A percentile compares a stretch with the other conserved stretches of the same genome.
phyloP scores from a whole-genome alignment of 345 rosid genomes.

The Dovyalis caffra region DNA sequence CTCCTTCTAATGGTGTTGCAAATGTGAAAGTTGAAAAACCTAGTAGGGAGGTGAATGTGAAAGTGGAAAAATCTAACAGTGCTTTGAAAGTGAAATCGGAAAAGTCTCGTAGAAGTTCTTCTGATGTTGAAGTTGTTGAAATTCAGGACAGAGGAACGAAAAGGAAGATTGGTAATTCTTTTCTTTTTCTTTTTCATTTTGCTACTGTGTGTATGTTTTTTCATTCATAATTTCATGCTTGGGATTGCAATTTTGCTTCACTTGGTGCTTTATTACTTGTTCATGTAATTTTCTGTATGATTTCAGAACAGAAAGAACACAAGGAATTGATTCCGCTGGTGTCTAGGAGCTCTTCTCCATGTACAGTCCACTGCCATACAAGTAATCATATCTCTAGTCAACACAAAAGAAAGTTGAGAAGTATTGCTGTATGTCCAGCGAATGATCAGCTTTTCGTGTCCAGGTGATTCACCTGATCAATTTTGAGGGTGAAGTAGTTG shows the following conservation, averaged over 20 bases:
- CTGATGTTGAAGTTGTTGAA: constrained; percentile 35
- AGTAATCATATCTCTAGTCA: constrained; percentile 75
- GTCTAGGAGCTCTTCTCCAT: constrained; percentile 49
- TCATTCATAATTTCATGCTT: not conserved
- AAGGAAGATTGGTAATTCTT: constrained; percentile 63
- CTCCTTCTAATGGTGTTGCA: constrained; percentile 21
- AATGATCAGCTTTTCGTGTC: constrained; percentile 82
- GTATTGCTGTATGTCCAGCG: constrained; percentile 67
- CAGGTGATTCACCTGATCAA: constrained; percentile 43
- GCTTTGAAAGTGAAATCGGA: constrained; percentile 41
- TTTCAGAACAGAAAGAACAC: constrained; percentile 72
- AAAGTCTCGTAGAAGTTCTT: constrained; percentile 32
- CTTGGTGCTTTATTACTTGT: not conserved
- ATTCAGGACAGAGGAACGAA: constrained; percentile 51
- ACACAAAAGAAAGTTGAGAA: constrained; percentile 92
- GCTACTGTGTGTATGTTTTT: not conserved
- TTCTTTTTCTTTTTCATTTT: not conserved
- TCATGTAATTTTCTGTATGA: constrained; percentile 10
- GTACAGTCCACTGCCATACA: constrained; percentile 47
- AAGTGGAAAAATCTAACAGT: constrained; percentile 18
- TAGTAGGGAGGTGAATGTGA: constrained; percentile 34
- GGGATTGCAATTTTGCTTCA: constrained; percentile 7
- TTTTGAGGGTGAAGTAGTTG: not conserved
- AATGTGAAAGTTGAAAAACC: constrained; percentile 44
- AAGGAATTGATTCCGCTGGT: constrained; percentile 71